These are phyloP conservation scores for Groenewaldozyma sp. DNA, from an alignment of 1,139 yeast genomes.

Conservation along the genomic window DNA sequence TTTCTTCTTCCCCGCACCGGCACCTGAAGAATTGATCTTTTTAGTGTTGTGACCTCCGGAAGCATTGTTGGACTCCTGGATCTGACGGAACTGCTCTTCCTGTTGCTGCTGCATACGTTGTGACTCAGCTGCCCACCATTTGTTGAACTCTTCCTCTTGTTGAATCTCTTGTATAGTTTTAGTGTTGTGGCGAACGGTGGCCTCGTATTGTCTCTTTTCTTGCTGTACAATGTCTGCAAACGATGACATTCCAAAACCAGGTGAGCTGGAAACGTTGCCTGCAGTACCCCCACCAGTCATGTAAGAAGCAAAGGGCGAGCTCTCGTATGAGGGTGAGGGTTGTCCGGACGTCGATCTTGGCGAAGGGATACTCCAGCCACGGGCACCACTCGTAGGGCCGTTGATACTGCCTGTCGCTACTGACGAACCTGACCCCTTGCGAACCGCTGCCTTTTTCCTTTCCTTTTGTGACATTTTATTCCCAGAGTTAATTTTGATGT, in stretches of 20 bases:
- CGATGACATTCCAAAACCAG: background rate
- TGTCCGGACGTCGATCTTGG: too few relatives aligned
- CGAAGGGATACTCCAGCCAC: too few relatives aligned
- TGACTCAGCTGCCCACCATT: constrained; percentile 71
- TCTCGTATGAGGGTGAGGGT: background rate
- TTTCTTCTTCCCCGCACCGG: too few relatives aligned
- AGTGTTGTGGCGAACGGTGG: constrained; percentile 26
- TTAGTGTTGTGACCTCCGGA: background rate
- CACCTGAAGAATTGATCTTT: background rate
- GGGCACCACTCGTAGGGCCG: too few relatives aligned
- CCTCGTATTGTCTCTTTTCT: constrained; percentile 42
- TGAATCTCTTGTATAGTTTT: constrained; percentile 58
- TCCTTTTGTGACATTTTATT: too few relatives aligned
- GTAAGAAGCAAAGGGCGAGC: background rate
- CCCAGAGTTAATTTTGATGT: too few relatives aligned
- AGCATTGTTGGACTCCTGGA: background rate
- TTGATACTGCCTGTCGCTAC: too few relatives aligned
- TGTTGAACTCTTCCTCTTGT: constrained; percentile 69
- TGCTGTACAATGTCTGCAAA: constrained; percentile 35
- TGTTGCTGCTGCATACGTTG: constrained; percentile 16
- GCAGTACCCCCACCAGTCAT: background rate
- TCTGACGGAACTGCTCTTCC: background rate
- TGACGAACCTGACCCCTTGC: too few relatives aligned
- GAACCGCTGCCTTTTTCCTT: too few relatives aligned
- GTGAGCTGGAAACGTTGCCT: background rate